These are phyloP conservation scores for Dactylellina leptospora DNA, from an alignment of 2,329 filamentous ascomycete species.

Conservation along the genomic window DNA sequence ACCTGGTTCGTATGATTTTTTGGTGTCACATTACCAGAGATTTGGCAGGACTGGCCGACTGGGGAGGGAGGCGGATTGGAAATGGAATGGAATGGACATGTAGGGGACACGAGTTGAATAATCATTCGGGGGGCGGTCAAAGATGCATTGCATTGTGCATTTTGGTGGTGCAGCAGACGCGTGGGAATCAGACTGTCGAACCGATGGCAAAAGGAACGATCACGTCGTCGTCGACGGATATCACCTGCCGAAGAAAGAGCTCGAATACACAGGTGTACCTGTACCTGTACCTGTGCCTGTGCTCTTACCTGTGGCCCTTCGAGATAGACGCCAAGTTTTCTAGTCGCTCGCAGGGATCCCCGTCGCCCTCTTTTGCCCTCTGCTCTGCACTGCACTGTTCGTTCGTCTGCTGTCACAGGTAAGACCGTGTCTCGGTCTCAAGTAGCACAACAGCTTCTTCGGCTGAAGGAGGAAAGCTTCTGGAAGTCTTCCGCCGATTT, in stretches of 20 bases:
- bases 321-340: neutral
- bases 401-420: constrained; percentile 26
- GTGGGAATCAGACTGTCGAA: neutral
- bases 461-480: constrained; percentile 33
- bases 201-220: constrained; percentile 9
- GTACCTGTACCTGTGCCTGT: constrained; percentile 4
- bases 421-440: constrained; percentile 34
- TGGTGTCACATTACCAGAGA: constrained; percentile 50
- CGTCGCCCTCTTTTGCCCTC: neutral
- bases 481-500: constrained; percentile 40
- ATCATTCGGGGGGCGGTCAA: neutral
- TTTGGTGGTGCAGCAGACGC: neutral
- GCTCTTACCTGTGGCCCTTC: too few relatives aligned
- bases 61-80: too few relatives aligned
- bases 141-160: neutral
- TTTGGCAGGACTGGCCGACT: constrained; percentile 9
- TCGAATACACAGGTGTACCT: constrained; percentile 10
- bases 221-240: constrained; percentile 9
- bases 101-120: constrained; percentile 4
- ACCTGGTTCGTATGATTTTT: constrained; percentile 46
- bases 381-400: constrained; percentile 26
- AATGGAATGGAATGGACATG: neutral
- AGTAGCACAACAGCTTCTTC: constrained; percentile 33
- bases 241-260: constrained; percentile 15
- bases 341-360: constrained; percentile 5